Evolutionary conservation across 2,329 filamentous ascomycete species (phyloP).

Genomic region (Pestalotiopsis sp.): DNA sequence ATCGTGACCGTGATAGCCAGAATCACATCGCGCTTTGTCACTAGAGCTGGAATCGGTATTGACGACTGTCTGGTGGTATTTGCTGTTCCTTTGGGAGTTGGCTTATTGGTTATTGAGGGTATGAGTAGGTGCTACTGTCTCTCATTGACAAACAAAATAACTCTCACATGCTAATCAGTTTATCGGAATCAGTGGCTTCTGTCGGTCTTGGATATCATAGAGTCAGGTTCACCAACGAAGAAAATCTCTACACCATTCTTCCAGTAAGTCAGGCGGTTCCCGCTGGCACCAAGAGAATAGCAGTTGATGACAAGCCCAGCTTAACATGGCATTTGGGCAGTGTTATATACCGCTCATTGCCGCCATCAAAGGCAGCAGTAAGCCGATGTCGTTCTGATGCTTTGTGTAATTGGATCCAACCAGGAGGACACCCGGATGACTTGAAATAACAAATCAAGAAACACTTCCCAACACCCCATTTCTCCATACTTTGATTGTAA

Average conservation of each 20-base stretch:
- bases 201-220: conserved; percentile 1
- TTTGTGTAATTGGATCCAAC: too few species aligned
- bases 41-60: background rate
- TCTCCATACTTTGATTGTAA: too few species aligned
- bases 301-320: background rate
- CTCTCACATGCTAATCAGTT: background rate
- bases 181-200: background rate
- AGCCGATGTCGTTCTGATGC: background rate
- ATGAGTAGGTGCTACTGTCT: background rate
- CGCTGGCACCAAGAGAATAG: background rate
- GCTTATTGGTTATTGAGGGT: background rate
- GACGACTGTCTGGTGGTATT: background rate
- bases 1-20: background rate
- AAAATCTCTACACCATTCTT: conserved; percentile 1
- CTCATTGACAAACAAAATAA: background rate
- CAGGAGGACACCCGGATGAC: too few species aligned
- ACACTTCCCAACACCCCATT: background rate
- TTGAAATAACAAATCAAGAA: too few species aligned
- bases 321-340: background rate
- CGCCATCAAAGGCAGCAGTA: background rate
- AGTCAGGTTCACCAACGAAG: background rate
- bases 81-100: background rate
- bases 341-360: conserved; percentile 1
- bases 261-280: background rate
- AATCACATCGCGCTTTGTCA: background rate